Evolutionary conservation across 352 stramenopile species (phyloP).

Genomic region (Globisporangium irregulare): DNA sequence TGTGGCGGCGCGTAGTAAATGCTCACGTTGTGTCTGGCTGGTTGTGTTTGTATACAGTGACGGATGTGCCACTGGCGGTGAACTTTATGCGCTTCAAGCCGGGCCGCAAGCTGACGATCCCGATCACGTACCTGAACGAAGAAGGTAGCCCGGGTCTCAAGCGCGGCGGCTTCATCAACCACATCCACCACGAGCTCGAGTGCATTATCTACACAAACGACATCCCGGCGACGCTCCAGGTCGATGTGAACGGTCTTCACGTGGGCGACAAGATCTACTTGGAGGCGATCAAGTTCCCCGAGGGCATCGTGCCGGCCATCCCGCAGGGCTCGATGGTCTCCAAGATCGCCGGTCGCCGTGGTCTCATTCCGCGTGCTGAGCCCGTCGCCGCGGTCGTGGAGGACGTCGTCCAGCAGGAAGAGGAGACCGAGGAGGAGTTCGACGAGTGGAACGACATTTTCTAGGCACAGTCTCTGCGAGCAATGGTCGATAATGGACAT

Average conservation of each 20-base stretch:
- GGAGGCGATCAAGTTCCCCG: slow-evolving; percentile 71
- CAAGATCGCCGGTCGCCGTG: slow-evolving; percentile 84
- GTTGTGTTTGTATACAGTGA: slow-evolving; percentile 37
- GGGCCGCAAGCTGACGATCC: slow-evolving; percentile 88
- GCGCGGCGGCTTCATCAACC: slow-evolving; percentile 92
- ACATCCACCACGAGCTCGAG: slow-evolving; percentile 84
- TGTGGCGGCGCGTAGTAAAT: not conserved
- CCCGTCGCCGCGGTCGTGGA: slow-evolving; percentile 58
- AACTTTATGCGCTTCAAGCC: slow-evolving; percentile 94
- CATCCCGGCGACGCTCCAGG: slow-evolving; percentile 71
- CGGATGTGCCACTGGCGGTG: slow-evolving; percentile 70
- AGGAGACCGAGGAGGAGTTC: slow-evolving; percentile 76
- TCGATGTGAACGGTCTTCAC: slow-evolving; percentile 86
- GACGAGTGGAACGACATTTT: slow-evolving; percentile 89
- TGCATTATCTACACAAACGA: slow-evolving; percentile 75
- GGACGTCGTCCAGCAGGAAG: slow-evolving; percentile 57
- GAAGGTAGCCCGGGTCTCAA: slow-evolving; percentile 94
- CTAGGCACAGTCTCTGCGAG: slow-evolving; percentile 31
- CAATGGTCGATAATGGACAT: slow-evolving; percentile 1
- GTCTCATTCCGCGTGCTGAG: slow-evolving; percentile 76
- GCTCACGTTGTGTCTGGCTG: not conserved
- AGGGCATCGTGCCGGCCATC: slow-evolving; percentile 70
- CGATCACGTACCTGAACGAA: slow-evolving; percentile 91
- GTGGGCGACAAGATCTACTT: slow-evolving; percentile 82
- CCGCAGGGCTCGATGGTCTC: slow-evolving; percentile 64